Conservation (phyloP, 805 yeast genomes). For the Wickerhamomyces sydowiorum region DNA sequence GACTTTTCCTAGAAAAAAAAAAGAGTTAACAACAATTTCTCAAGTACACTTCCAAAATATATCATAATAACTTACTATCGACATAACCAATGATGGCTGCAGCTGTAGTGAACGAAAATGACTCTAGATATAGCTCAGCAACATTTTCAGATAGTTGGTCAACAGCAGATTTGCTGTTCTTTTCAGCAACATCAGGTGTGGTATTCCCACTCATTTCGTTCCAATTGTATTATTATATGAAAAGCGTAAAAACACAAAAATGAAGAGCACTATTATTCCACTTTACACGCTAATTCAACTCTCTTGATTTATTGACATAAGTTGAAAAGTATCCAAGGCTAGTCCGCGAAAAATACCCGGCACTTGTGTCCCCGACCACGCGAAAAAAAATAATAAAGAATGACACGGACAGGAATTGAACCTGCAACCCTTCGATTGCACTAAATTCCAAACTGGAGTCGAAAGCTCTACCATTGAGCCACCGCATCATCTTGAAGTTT, state of each 20-base stretch:
- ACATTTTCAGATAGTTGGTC: slow-evolving; percentile 31
- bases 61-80: slow-evolving; percentile 40
- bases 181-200: slow-evolving; percentile 1
- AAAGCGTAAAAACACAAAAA: background rate
- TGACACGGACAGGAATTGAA: slow-evolving; percentile 84
- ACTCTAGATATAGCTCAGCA: slow-evolving; percentile 63
- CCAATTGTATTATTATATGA: background rate
- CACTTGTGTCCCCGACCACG: background rate
- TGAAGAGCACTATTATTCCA: background rate
- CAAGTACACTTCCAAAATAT: background rate
- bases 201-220: slow-evolving; percentile 5
- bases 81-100: slow-evolving; percentile 88
- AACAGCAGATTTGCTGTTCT: slow-evolving; percentile 9
- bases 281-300: too few relatives aligned
- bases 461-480: slow-evolving; percentile 80
- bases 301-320: too few relatives aligned
- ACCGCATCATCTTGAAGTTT: slow-evolving; percentile 45
- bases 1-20: slow-evolving; percentile 41
- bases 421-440: slow-evolving; percentile 80
- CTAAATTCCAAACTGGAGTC: slow-evolving; percentile 49
- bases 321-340: too few relatives aligned
- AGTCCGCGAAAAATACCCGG: too few relatives aligned
- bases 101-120: slow-evolving; percentile 80
- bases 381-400: slow-evolving; percentile 27
- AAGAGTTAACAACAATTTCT: background rate